phyloP scores from a whole-genome alignment of 2,329 filamentous ascomycete genomes.

The Xylaria sp. region DNA sequence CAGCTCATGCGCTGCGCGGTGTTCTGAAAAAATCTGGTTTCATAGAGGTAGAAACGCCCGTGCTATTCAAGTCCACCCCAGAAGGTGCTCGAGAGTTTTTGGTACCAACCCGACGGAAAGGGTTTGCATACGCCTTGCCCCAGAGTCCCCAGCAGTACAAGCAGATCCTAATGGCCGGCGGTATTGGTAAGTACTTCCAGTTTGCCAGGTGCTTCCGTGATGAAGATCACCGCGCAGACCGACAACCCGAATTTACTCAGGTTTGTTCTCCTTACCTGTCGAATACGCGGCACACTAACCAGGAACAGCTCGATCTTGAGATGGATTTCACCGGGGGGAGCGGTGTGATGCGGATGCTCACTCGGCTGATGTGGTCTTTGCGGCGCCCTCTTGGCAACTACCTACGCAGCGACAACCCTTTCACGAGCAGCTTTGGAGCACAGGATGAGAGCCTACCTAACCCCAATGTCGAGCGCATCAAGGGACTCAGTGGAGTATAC shows the following conservation, averaged over 20 bases:
- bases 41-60: constrained; percentile 86
- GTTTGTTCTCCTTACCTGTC: constrained; percentile 55
- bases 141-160: constrained; percentile 99
- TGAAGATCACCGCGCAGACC: constrained; percentile 89
- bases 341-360: constrained; percentile 71
- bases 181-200: constrained; percentile 85
- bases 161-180: constrained; percentile 94
- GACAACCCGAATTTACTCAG: constrained; percentile 97
- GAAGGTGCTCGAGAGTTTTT: constrained; percentile 96
- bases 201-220: constrained; percentile 96
- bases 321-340: constrained; percentile 84
- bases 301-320: constrained; percentile 82
- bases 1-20: constrained; percentile 50
- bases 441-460: constrained; percentile 24
- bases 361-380: constrained; percentile 61
- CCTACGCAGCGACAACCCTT: constrained; percentile 35
- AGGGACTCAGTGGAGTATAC: not conserved
- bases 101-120: constrained; percentile 82
- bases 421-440: constrained; percentile 41
- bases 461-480: no score
- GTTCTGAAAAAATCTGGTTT: constrained; percentile 64
- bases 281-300: constrained; percentile 21
- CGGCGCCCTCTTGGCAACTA: not conserved
- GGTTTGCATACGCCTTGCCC: constrained; percentile 87
- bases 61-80: constrained; percentile 96